Evolutionary conservation across 257 asterid species (phyloP), one percentile per base, ranked within the genome.

Genomic region (Penstemon eatonii): DNA sequence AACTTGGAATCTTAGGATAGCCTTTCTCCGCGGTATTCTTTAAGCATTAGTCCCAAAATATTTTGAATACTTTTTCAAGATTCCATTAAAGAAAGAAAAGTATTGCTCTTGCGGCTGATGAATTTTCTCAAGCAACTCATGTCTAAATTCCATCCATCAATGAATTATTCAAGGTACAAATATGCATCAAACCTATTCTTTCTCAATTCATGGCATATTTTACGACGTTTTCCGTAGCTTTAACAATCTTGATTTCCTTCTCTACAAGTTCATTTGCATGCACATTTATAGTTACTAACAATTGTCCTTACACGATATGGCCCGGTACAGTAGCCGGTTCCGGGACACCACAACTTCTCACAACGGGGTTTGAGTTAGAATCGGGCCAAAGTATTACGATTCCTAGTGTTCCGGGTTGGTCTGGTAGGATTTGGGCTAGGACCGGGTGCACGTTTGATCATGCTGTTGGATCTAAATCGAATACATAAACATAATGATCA

Each of bases 401-500:
- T 37, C 88, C 94, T 9, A 73, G 69, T 5, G 61, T 53, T 46
- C 88, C 95, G 0, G 91, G 95, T 7, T 91, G 96, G 96, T 85
- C 97, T 0, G 97, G 97, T 55, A 83, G 91, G 36, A 81, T 91
- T 1, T 87, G 95, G 97, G 97, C 86, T 8, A 84, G 95, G 70
- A 91, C 97, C 6, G 89, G 94, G 3, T 91, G 97, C 85, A 75
- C 75, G 3, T 91, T 91, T 51, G 90, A 87, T 25, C 0, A 25
- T 19, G 79, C 77, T n/a, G n/a, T n/a, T n/a, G n/a, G n/a, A n/a
- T n/a, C n/a, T n/a, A n/a, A n/a, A n/a, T n/a, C n/a, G n/a, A n/a
- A n/a, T n/a, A n/a, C n/a, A n/a, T n/a, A n/a, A n/a, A n/a, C n/a
- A n/a, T n/a, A n/a, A n/a, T n/a, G n/a, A n/a, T n/a, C n/a, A n/a